phyloP scores from a whole-genome alignment of 2,329 filamentous ascomycete genomes.

The Trichoderma hamatum region DNA sequence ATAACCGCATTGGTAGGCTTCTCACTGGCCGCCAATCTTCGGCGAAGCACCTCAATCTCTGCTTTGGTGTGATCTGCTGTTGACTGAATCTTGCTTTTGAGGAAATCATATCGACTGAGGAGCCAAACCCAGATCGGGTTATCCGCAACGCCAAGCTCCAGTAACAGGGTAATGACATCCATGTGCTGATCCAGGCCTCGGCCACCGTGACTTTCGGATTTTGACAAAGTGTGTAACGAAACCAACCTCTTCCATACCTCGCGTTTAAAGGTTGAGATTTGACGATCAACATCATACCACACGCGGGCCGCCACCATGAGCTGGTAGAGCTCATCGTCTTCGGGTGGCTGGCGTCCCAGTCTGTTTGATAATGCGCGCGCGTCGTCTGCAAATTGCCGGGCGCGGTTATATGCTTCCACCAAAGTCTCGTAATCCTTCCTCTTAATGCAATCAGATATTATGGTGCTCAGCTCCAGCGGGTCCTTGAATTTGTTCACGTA shows the following conservation, averaged over 20 bases:
- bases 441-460: constrained; percentile 82
- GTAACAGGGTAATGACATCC: constrained; percentile 82
- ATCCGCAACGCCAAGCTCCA: constrained; percentile 94
- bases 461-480: constrained; percentile 78
- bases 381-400: constrained; percentile 79
- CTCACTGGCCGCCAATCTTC: constrained; percentile 74
- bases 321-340: constrained; percentile 80
- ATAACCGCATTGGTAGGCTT: constrained; percentile 70
- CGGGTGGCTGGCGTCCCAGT: constrained; percentile 59
- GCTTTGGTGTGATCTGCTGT: constrained; percentile 85
- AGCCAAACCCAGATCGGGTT: constrained; percentile 98
- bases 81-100: constrained; percentile 81
- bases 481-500: constrained; percentile 79
- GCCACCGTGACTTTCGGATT: constrained; percentile 51
- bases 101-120: constrained; percentile 81
- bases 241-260: constrained; percentile 85
- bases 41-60: constrained; percentile 87
- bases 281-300: constrained; percentile 91
- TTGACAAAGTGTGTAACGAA: constrained; percentile 62
- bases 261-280: constrained; percentile 83
- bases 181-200: constrained; percentile 80
- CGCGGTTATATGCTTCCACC: constrained; percentile 82
- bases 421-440: constrained; percentile 87
- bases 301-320: constrained; percentile 87
- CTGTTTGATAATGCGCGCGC: constrained; percentile 69